These are phyloP conservation scores for Ulota crispa DNA, from an alignment of 225 moss, liverwort and hornwort genomes.

Conservation along the genomic window DNA sequence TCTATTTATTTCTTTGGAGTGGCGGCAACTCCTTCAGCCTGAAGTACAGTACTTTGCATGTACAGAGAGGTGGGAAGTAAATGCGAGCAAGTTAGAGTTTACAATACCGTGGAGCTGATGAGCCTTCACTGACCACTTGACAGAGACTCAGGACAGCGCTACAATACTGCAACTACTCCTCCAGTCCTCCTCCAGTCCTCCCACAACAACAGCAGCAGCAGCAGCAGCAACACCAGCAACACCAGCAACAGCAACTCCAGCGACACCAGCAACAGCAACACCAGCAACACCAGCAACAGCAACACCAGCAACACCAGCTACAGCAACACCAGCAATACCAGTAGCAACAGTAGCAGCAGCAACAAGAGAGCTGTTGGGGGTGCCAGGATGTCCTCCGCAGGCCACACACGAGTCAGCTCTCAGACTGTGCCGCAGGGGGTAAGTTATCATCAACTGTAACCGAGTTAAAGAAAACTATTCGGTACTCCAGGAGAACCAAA, in stretches of 20 bases:
- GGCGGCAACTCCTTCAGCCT: too few species aligned
- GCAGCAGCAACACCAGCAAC: not conserved
- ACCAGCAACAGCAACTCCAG: not conserved
- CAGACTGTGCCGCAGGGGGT: conserved; percentile 22
- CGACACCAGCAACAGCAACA: too few species aligned
- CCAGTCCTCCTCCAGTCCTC: too few species aligned
- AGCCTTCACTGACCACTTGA: not conserved
- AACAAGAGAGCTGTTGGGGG: conserved; percentile 32
- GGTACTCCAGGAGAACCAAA: not conserved
- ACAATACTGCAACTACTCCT: not conserved
- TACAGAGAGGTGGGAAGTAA: not conserved
- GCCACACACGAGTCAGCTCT: conserved; percentile 10
- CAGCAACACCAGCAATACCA: too few species aligned
- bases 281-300: too few species aligned
- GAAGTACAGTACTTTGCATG: not conserved
- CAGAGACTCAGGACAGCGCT: not conserved
- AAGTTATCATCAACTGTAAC: conserved; percentile 21
- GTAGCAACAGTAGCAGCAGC: not conserved
- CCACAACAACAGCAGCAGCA: too few species aligned
- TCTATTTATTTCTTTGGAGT: too few species aligned
- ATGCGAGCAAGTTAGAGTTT: conserved; percentile 3
- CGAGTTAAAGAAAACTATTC: not conserved
- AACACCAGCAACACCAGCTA: too few species aligned
- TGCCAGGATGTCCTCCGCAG: conserved; percentile 29
- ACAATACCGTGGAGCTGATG: conserved; percentile 20